phyloP scores from a whole-genome alignment of 768 basidiomycete species.

The Scleroderma bovista region DNA sequence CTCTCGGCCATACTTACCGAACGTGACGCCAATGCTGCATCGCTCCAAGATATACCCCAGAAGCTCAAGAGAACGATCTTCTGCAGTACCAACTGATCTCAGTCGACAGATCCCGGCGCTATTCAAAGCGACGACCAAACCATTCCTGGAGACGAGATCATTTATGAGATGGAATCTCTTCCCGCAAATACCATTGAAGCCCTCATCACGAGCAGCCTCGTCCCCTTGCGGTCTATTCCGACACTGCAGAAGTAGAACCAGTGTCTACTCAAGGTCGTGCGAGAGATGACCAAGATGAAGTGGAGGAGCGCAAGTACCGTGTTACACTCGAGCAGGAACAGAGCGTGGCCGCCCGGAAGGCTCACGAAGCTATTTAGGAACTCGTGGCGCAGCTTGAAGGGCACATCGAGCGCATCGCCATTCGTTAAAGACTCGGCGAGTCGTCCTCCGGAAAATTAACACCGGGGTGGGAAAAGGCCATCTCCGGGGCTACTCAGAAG shows the following conservation, averaged over 20 bases:
- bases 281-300: conserved; percentile 83
- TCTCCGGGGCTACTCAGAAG: conserved; percentile 49
- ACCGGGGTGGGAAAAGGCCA: conserved; percentile 74
- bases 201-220: conserved; percentile 84
- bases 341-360: conserved; percentile 76
- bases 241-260: conserved; percentile 87
- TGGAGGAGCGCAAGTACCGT: conserved; percentile 71
- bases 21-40: conserved; percentile 57
- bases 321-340: conserved; percentile 69
- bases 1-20: conserved; percentile 70
- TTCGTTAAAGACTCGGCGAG: conserved; percentile 84
- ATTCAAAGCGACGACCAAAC: conserved; percentile 74
- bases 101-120: conserved; percentile 80
- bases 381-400: conserved; percentile 73
- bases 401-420: conserved; percentile 72
- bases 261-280: conserved; percentile 75
- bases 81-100: conserved; percentile 79
- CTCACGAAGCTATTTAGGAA: conserved; percentile 79
- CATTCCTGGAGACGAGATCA: conserved; percentile 65
- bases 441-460: conserved; percentile 79
- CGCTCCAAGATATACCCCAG: conserved; percentile 56
- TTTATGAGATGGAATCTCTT: conserved; percentile 39
- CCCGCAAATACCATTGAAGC: conserved; percentile 59
- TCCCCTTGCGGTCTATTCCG: conserved; percentile 76
- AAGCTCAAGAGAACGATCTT: conserved; percentile 64